Percentiles rank a stretch among this genome's conserved stretches.
phyloP scores from a whole-genome alignment of 441 rosid genomes.

The Populus tomentosa region DNA sequence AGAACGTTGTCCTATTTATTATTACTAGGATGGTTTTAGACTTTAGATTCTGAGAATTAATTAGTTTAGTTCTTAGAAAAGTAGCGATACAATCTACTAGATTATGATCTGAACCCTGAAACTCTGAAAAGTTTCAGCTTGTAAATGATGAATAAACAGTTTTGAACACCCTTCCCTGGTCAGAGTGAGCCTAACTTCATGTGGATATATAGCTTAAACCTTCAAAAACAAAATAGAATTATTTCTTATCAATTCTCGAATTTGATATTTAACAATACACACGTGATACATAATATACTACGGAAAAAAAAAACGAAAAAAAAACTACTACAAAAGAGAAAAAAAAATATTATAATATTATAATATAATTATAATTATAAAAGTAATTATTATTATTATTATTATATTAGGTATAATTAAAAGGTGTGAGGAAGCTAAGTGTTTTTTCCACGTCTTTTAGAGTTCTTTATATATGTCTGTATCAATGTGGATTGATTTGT shows the following conservation, averaged over 20 bases:
- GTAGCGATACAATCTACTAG: background rate
- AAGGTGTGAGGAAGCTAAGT: too few relatives aligned
- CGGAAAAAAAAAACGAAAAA: too few relatives aligned
- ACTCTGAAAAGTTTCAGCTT: conserved; percentile 11
- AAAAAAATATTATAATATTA: too few relatives aligned
- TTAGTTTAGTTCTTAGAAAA: background rate
- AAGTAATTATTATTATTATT: too few relatives aligned
- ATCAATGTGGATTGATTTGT: background rate
- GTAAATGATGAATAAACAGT: conserved; percentile 6
- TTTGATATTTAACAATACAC: too few relatives aligned
- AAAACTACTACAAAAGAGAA: too few relatives aligned
- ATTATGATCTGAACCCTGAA: conserved; percentile 8
- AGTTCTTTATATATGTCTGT: background rate
- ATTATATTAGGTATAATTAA: too few relatives aligned
- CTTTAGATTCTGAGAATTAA: conserved; percentile 14
- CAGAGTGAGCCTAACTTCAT: background rate
- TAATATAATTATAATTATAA: too few relatives aligned
- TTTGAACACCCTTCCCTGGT: background rate
- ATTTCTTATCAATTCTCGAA: conserved; percentile 3
- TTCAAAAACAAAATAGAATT: background rate
- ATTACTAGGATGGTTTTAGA: background rate
- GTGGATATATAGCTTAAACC: background rate
- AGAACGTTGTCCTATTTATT: conserved; percentile 10
- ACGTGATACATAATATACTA: background rate
- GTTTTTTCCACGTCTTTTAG: too few relatives aligned